Evolutionary conservation across 2,329 filamentous ascomycete genomes (phyloP), one percentile per base, ranked within the genome.

Genomic region (Sclerotinia nivalis): DNA sequence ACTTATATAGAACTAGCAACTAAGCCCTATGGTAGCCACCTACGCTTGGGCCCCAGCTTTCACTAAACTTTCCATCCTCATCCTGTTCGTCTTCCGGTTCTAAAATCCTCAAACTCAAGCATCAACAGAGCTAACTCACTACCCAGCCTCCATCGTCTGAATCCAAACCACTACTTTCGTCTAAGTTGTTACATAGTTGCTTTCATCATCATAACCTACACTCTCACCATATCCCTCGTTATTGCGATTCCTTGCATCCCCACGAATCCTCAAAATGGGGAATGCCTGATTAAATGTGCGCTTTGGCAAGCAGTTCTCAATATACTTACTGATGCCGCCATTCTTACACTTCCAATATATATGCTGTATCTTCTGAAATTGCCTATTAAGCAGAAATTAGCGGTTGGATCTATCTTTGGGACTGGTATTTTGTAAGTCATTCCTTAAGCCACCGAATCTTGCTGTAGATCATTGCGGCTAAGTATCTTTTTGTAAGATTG

Each of bases 221-320:
- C 58, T 15, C 58, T 61, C 25, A 28, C 18, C 25, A 61, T 61
- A 61, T 31, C 40, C 18, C 58, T 61, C 43, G 31, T 61, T 22
- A 47, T 61, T 10, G 58, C 58, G 10, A 45, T 61, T 15, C 58
- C 58, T 20, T 61, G 58, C 12, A 2, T 31, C 4, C 58, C 58
- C 58, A 61, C 58, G 5, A 47, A 61, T 5, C 40, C 58, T 5
- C 2, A 20, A 1, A 61, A 61, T 47, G 58, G 58, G 2, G 8
- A 12, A 28, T 61, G 58, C 20, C 58, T 61, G 10, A 47, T 31
- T 12, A 10, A 61, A 34, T 61, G 58, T 31, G n/a, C 40, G 9
- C 58, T 61, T 10, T 61, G 58, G 58, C 58, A 61, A 31, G 58
- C 40, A 22, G 47, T 61, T 18, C 34, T 61, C 18, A 61, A 61